A percentile compares a stretch with the other conserved stretches of the same genome.
Conservation (phyloP, 345 rosid genomes). For the Alliaria petiolata region DNA sequence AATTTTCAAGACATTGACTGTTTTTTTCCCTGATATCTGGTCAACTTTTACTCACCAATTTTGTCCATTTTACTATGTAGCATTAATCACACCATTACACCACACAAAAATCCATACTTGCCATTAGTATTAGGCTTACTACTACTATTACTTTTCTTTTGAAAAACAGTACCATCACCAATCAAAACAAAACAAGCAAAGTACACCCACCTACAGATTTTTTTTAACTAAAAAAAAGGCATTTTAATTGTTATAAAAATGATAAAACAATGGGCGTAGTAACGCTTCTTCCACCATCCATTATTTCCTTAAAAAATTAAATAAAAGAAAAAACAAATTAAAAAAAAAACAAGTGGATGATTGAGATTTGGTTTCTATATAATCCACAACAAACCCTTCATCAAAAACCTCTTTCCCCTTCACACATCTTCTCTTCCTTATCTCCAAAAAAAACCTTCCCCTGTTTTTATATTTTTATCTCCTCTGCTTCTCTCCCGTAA, state of each 20-base stretch:
- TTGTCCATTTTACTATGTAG: not conserved
- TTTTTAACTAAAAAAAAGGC: not conserved
- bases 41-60: not conserved
- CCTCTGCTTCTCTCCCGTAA: conserved; percentile 23
- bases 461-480: conserved; percentile 3
- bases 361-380: conserved; percentile 29
- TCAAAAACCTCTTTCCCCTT: conserved; percentile 36
- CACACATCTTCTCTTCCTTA: conserved; percentile 31
- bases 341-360: conserved; percentile 16
- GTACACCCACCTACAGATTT: conserved; percentile 9
- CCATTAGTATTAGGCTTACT: not conserved
- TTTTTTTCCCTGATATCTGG: not conserved
- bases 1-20: not conserved
- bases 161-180: no score
- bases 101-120: not conserved
- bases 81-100: not conserved
- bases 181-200: no score
- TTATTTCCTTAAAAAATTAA: not conserved
- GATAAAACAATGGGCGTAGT: conserved; percentile 25
- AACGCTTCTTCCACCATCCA: conserved; percentile 20
- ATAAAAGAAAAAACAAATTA: not conserved
- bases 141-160: no score
- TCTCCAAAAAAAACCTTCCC: not conserved
- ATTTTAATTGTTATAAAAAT: not conserved
- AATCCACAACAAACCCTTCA: conserved; percentile 22